phyloP scores from a whole-genome alignment of 306 rosid genomes.

The Rubus parviflorus region DNA sequence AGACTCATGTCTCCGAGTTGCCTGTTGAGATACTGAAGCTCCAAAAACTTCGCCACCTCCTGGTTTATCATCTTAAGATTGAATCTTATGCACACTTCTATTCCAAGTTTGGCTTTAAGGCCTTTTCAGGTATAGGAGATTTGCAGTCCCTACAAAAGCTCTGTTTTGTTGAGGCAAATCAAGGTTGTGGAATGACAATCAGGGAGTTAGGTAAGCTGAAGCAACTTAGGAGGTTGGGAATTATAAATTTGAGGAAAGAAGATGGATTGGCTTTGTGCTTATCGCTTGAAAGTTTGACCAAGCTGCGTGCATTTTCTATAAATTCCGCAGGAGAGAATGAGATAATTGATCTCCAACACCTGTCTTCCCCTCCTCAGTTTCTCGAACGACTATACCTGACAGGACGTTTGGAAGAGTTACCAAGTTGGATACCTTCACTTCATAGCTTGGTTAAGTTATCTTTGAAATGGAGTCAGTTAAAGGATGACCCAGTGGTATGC shows the following conservation, averaged over 20 bases:
- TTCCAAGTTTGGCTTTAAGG: conserved; percentile 29
- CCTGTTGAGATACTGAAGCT: conserved; percentile 41
- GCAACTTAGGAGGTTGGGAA: conserved; percentile 36
- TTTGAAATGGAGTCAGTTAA: conserved; percentile 34
- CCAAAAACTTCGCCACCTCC: conserved; percentile 40
- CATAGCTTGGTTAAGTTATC: conserved; percentile 26
- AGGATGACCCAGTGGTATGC: conserved; percentile 29
- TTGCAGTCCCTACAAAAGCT: conserved; percentile 40
- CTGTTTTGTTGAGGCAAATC: conserved; percentile 29
- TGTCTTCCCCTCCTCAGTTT: conserved; percentile 39
- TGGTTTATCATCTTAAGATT: conserved; percentile 31
- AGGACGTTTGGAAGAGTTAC: conserved; percentile 41
- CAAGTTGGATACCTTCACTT: conserved; percentile 40
- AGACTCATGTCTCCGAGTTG: conserved; percentile 31
- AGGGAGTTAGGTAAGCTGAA: conserved; percentile 32
- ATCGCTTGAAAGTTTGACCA: conserved; percentile 22
- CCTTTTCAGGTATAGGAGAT: conserved; percentile 23
- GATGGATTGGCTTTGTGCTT: conserved; percentile 37
- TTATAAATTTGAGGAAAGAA: conserved; percentile 25
- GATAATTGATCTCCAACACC: conserved; percentile 32
- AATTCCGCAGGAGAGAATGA: conserved; percentile 23
- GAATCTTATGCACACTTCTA: conserved; percentile 13
- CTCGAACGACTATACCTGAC: conserved; percentile 37
- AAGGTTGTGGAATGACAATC: conserved; percentile 5
- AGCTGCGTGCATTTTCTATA: conserved; percentile 31